Conservation (phyloP, 768 basidiomycete species). For the Leccinum sublutescens region DNA sequence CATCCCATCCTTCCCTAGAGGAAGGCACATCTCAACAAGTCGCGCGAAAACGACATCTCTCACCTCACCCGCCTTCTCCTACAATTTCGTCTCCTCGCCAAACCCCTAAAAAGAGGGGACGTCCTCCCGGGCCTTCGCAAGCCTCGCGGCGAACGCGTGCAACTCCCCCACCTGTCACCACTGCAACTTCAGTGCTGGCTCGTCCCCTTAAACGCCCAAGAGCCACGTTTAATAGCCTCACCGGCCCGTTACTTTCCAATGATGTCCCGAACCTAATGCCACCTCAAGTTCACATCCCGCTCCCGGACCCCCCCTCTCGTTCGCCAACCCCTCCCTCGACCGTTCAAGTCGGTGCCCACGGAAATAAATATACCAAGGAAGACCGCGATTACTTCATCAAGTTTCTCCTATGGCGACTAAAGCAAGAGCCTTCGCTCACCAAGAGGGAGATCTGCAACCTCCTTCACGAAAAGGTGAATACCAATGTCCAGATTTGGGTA, state of each 20-base stretch:
- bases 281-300: slow-evolving; percentile 57
- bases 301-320: slow-evolving; percentile 63
- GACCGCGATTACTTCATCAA: slow-evolving; percentile 67
- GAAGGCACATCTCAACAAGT: slow-evolving; percentile 24
- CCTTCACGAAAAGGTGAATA: slow-evolving; percentile 52
- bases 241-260: slow-evolving; percentile 36
- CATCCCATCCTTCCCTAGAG: slow-evolving; percentile 8
- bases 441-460: slow-evolving; percentile 53
- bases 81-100: slow-evolving; percentile 21
- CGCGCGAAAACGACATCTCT: slow-evolving; percentile 37
- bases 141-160: slow-evolving; percentile 25
- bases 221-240: slow-evolving; percentile 59
- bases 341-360: slow-evolving; percentile 44
- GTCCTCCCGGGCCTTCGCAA: slow-evolving; percentile 25
- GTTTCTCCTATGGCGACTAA: slow-evolving; percentile 61
- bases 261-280: slow-evolving; percentile 51
- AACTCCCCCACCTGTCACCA: slow-evolving; percentile 18
- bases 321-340: slow-evolving; percentile 65
- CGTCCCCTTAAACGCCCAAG: slow-evolving; percentile 33
- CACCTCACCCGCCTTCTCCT: slow-evolving; percentile 9
- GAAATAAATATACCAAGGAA: slow-evolving; percentile 64
- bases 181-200: slow-evolving; percentile 18
- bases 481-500: neutral
- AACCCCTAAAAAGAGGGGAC: slow-evolving; percentile 24
- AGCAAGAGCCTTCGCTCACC: slow-evolving; percentile 49